Evolutionary conservation across 2,329 filamentous ascomycete genomes (phyloP).

Genomic region (Helotiales sp.): DNA sequence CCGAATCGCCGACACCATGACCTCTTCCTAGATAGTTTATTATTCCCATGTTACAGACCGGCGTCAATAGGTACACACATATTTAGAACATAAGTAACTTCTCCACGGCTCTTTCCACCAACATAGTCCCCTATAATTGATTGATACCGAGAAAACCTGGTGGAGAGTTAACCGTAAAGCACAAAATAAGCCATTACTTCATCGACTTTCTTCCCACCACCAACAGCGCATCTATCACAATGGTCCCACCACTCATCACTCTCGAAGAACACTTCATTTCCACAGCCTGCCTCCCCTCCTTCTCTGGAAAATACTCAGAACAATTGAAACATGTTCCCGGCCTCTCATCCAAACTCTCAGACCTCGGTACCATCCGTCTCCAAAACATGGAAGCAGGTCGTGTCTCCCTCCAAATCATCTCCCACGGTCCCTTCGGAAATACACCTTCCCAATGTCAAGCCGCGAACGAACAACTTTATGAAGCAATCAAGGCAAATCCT

Average conservation of each 20-base stretch:
- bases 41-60: too few relatives aligned
- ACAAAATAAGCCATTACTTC: too few relatives aligned
- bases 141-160: background rate
- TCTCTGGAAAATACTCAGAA: conserved; percentile 29
- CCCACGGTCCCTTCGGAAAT: conserved; percentile 27
- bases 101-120: background rate
- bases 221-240: background rate
- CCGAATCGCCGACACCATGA: background rate
- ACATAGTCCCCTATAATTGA: background rate
- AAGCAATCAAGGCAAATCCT: conserved; percentile 29
- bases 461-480: conserved; percentile 34
- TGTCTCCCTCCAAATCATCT: conserved; percentile 29
- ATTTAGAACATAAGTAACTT: background rate
- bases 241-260: conserved; percentile 35
- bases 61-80: too few relatives aligned
- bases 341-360: conserved; percentile 2
- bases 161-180: too few relatives aligned
- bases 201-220: background rate
- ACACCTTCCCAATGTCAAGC: conserved; percentile 1
- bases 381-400: conserved; percentile 25
- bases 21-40: too few relatives aligned
- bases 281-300: background rate
- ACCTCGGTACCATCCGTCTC: conserved; percentile 22
- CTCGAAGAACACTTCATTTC: conserved; percentile 40
- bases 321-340: conserved; percentile 7